phyloP scores from a whole-genome alignment of 2,329 filamentous ascomycete genomes.

The Aspergillus costaricaensis region DNA sequence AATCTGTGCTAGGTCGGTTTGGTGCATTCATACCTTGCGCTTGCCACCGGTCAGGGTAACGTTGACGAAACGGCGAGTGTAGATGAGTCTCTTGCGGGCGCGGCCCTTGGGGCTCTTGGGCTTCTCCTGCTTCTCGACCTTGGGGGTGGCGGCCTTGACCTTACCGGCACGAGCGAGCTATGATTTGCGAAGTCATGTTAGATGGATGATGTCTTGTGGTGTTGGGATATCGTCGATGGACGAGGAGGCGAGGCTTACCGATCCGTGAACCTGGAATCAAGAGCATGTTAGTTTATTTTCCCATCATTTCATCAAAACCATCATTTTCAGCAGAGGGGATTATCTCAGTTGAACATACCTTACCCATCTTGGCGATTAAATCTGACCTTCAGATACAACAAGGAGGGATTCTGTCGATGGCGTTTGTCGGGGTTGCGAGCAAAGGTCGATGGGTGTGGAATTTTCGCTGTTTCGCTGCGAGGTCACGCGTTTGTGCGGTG shows the following conservation, averaged over 20 bases:
- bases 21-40: slow-evolving; percentile 73
- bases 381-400: slow-evolving; percentile 7
- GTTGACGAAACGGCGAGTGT: slow-evolving; percentile 98
- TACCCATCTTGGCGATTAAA: slow-evolving; percentile 17
- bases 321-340: not conserved
- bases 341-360: slow-evolving; percentile 12
- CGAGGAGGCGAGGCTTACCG: slow-evolving; percentile 7
- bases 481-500: slow-evolving; percentile 19
- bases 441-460: slow-evolving; percentile 12
- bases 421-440: slow-evolving; percentile 12
- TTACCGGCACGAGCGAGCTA: slow-evolving; percentile 29
- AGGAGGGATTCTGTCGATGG: slow-evolving; percentile 13
- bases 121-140: slow-evolving; percentile 65
- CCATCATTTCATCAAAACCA: not conserved
- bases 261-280: slow-evolving; percentile 16
- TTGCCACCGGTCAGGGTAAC: slow-evolving; percentile 97
- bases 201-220: not conserved
- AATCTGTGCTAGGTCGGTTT: not conserved
- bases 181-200: not conserved
- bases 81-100: slow-evolving; percentile 93
- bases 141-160: slow-evolving; percentile 28
- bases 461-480: slow-evolving; percentile 14
- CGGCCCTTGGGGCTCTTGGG: slow-evolving; percentile 95
- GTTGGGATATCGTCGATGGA: not conserved
- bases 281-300: slow-evolving; percentile 3